Evolutionary conservation across 345 rosid species (phyloP).

Genomic region (Punica granatum): DNA sequence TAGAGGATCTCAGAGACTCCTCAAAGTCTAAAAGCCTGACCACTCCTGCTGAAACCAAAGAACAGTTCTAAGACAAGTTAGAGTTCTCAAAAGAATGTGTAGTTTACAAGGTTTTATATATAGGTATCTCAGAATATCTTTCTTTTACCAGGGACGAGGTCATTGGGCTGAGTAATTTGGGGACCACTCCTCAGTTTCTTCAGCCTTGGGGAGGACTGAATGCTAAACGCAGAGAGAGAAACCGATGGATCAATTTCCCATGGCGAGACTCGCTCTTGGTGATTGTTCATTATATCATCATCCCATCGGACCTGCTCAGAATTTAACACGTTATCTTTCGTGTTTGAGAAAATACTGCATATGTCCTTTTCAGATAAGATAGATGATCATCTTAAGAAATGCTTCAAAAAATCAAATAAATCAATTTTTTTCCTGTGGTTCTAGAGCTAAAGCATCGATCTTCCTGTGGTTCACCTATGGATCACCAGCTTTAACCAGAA

Average conservation of each 20-base stretch:
- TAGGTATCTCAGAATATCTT: neutral
- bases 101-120: neutral
- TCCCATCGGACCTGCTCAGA: constrained; percentile 79
- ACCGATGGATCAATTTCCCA: constrained; percentile 88
- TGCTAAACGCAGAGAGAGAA: constrained; percentile 60
- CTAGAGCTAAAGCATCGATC: neutral
- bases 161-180: constrained; percentile 40
- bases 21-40: constrained; percentile 69
- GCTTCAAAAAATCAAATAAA: neutral
- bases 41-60: constrained; percentile 33
- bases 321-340: neutral
- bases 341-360: neutral
- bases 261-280: constrained; percentile 72
- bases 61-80: neutral
- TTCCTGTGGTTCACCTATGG: neutral
- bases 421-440: neutral
- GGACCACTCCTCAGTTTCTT: constrained; percentile 67
- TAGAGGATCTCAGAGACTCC: constrained; percentile 82
- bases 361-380: neutral
- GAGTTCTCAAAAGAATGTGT: neutral
- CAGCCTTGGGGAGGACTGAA: constrained; percentile 73
- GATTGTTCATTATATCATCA: constrained; percentile 42
- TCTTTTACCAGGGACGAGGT: constrained; percentile 42
- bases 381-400: neutral
- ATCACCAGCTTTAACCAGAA: no score